These are phyloP conservation scores for Mortierella sp. DNA, from an alignment of 371 early-diverging fungal genomes.

Conservation along the genomic window DNA sequence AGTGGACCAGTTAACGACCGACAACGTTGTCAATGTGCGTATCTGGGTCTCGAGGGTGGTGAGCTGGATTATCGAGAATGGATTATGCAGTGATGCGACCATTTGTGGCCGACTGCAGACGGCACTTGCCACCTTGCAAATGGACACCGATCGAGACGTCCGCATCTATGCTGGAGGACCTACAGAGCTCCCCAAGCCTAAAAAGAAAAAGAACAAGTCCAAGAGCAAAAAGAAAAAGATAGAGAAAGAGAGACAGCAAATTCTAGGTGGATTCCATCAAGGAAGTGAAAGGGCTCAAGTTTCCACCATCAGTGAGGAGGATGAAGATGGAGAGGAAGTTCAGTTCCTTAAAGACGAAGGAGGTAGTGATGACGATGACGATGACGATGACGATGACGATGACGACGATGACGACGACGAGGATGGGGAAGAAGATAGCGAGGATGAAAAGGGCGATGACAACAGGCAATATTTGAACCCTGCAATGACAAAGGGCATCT, in stretches of 20 bases:
- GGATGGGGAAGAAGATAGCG: conserved; percentile 22
- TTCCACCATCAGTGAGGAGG: conserved; percentile 28
- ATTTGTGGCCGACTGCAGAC: conserved; percentile 18
- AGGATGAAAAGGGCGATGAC: conserved; percentile 34
- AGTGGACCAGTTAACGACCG: conserved; percentile 28
- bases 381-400: conserved; percentile 22
- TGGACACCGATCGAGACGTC: conserved; percentile 49
- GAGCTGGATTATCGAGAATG: conserved; percentile 47
- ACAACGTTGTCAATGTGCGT: conserved; percentile 46
- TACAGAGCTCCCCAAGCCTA: conserved; percentile 35
- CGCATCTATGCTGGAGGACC: conserved; percentile 51
- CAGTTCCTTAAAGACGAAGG: conserved; percentile 26
- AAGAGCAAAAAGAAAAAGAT: conserved; percentile 23
- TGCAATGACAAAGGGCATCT: conserved; percentile 35
- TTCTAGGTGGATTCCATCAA: conserved; percentile 7
- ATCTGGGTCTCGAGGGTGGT: conserved; percentile 49
- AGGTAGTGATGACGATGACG: conserved; percentile 22
- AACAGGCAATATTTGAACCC: conserved; percentile 27
- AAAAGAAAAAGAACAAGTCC: conserved; percentile 38
- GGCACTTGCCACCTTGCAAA: conserved; percentile 15
- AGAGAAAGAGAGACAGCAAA: conserved; percentile 10
- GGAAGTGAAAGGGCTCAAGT: conserved; percentile 23
- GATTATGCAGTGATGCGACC: conserved; percentile 24
- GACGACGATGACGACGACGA: conserved; percentile 29
- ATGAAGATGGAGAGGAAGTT: conserved; percentile 29